Conservation (phyloP, 306 rosid genomes). For the Castanea sativa region DNA sequence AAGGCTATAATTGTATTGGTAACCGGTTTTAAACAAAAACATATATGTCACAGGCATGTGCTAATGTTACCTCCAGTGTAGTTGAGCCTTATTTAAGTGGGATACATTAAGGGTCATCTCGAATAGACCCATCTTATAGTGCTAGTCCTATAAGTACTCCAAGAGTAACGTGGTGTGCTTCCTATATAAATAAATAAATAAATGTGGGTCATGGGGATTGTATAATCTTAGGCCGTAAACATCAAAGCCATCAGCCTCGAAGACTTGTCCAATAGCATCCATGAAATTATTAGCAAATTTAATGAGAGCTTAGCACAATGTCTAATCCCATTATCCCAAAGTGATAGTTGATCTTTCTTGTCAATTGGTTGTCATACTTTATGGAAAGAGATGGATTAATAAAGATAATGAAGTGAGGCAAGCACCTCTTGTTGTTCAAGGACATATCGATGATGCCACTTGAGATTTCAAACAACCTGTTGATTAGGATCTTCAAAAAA, state of each 20-base stretch:
- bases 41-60: constrained; percentile 27
- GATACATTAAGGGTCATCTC: constrained; percentile 23
- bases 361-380: constrained; percentile 47
- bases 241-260: constrained; percentile 11
- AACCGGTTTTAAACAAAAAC: neutral
- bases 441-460: constrained; percentile 34
- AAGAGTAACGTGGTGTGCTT: constrained; percentile 41
- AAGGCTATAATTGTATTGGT: neutral
- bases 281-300: constrained; percentile 10
- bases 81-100: constrained; percentile 25
- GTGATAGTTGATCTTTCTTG: constrained; percentile 39
- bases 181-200: constrained; percentile 27
- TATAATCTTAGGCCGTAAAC: constrained; percentile 25
- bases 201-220: constrained; percentile 25
- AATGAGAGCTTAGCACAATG: constrained; percentile 35
- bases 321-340: constrained; percentile 42
- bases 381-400: constrained; percentile 18
- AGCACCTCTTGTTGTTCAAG: constrained; percentile 20
- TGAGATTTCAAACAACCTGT: constrained; percentile 15
- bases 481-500: constrained; percentile 18
- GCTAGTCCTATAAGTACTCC: constrained; percentile 3
- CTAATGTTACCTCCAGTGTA: constrained; percentile 15
- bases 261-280: constrained; percentile 26
- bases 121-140: constrained; percentile 21
- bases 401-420: constrained; percentile 23